Evolutionary conservation across 2,329 filamentous ascomycete species (phyloP), one percentile per base, ranked within the genome.

Genomic region (Beauveria sp.): DNA sequence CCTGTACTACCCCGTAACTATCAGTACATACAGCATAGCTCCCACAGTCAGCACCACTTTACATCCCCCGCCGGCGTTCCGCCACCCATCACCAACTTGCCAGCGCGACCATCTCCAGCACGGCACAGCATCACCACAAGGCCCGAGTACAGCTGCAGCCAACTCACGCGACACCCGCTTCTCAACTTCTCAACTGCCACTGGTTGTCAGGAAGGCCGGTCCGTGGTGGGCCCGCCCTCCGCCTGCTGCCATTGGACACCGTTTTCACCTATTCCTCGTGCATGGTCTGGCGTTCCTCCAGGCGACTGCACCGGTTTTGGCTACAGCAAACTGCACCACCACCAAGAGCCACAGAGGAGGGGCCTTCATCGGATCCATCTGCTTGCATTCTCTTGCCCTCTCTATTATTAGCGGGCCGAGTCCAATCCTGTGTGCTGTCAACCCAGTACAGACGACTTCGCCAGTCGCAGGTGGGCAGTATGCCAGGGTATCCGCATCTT

Each of bases 231-330:
- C 30, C 51, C 5, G 26, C 3, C 3, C 4, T 8, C 18, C 12
- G 3, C n/a, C 26, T 12, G 10, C 48, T 62, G 40, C 47, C 30
- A 62, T 62, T 62, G 61, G 61, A 62, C 61, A 62, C 61, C 61
- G 61, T 59, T 62, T 55, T 57, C 61, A 56, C 61, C 61, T 54
- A 37, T 7, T 14, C 53, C 44, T 51, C 24, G 46, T 52, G 55
- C 55, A 52, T 59, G 47, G 55, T 18, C 44, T 26, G 28, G 52
- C 51, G 48, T 47, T 22, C 40, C 41, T 60, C 56, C 56, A 43
- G 52, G 28, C 41, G 12, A 26, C 16, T 56, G 34, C 53, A 55
- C 41, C 18, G 24, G 40, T 44, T 57, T 57, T 26, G 28, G 55
- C 28, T 28, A 37, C 34, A 55, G 40, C 55, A 40, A 41, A 18